Percentiles rank a stretch among this genome's conserved stretches.
phyloP scores from a whole-genome alignment of 148 eudicot genomes.

The Chenopodium formosanum region DNA sequence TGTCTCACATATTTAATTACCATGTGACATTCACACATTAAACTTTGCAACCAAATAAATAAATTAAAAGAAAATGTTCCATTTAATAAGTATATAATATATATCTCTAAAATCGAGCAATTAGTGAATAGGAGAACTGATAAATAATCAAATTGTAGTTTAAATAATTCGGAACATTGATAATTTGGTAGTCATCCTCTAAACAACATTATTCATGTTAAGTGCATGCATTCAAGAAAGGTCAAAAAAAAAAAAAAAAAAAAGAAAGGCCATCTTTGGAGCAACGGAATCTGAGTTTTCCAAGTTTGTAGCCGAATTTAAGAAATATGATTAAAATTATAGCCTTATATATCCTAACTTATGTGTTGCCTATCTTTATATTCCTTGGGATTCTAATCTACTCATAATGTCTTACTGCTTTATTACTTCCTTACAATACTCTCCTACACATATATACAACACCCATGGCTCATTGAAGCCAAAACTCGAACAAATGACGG shows the following conservation, averaged over 20 bases:
- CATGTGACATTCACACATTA: too few relatives aligned
- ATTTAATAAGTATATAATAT: too few relatives aligned
- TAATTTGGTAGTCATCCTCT: too few relatives aligned
- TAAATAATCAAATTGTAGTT: too few relatives aligned
- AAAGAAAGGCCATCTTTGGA: not conserved
- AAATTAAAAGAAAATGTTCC: too few relatives aligned
- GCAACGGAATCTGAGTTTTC: conserved; percentile 13
- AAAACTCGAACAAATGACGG: not conserved
- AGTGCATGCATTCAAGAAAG: not conserved
- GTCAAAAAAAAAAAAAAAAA: not conserved
- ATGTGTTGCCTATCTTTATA: not conserved
- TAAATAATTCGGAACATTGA: too few relatives aligned
- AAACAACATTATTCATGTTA: conserved; percentile 10
- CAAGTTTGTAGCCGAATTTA: conserved; percentile 18
- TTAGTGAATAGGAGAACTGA: too few relatives aligned
- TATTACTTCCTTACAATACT: conserved; percentile 23
- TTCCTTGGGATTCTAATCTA: not conserved
- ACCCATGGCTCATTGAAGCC: conserved; percentile 9
- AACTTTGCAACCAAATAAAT: too few relatives aligned
- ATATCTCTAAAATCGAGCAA: too few relatives aligned
- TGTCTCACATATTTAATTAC: too few relatives aligned
- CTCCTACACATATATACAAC: conserved; percentile 10
- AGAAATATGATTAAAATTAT: not conserved
- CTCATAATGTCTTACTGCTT: conserved; percentile 22
- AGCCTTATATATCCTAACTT: not conserved